Evolutionary conservation across 2,329 filamentous ascomycete genomes (phyloP).

Genomic region (Madurella fahalii): DNA sequence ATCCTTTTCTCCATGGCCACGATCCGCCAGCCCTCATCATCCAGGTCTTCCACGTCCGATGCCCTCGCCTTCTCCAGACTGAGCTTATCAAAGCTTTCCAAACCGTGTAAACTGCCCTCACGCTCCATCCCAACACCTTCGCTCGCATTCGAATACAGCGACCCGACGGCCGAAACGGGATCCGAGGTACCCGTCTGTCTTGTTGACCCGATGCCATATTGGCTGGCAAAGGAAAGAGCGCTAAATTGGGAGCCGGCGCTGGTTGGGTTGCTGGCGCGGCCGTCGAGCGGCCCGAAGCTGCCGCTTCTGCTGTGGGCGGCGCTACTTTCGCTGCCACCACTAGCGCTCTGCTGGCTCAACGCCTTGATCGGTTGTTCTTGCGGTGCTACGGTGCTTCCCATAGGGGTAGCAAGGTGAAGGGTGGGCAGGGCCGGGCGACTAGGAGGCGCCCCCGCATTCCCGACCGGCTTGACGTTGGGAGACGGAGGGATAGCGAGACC

Average conservation of each 20-base stretch:
- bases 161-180: conserved; percentile 82
- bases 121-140: conserved; percentile 72
- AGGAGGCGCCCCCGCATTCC: conserved; percentile 43
- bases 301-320: conserved; percentile 75
- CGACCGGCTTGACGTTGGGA: conserved; percentile 74
- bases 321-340: conserved; percentile 75
- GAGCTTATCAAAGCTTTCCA: conserved; percentile 75
- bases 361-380: conserved; percentile 58
- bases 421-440: conserved; percentile 67
- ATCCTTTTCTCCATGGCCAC: conserved; percentile 87
- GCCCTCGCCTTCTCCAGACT: conserved; percentile 77
- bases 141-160: conserved; percentile 75
- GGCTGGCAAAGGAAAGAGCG: conserved; percentile 72
- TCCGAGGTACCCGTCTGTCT: conserved; percentile 68
- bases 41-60: conserved; percentile 87
- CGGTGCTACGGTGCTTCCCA: conserved; percentile 71
- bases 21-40: conserved; percentile 92
- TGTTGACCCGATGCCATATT: conserved; percentile 63
- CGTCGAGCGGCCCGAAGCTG: conserved; percentile 75
- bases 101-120: conserved; percentile 72
- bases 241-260: conserved; percentile 88
- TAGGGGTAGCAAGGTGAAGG: conserved; percentile 77
- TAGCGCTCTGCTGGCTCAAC: conserved; percentile 59
- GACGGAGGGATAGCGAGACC: conserved; percentile 88
- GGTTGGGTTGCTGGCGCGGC: conserved; percentile 72